A percentile compares a stretch with the other conserved stretches of the same genome.
Evolutionary conservation across 2,329 filamentous ascomycete genomes (phyloP).

Genomic region (Ophiostoma sp.): DNA sequence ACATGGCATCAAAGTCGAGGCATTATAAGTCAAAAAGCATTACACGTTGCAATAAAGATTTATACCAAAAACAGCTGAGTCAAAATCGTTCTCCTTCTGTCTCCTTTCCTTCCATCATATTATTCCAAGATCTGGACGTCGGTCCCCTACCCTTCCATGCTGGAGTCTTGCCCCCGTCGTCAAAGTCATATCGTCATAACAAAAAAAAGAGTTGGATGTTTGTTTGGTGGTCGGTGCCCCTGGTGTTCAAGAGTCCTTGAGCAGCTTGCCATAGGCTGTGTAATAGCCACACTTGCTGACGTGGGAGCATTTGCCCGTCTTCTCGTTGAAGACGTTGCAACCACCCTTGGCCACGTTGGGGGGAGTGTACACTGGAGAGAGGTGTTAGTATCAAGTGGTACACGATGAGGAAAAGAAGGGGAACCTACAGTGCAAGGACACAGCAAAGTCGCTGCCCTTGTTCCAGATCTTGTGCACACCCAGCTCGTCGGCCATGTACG

Average conservation of each 20-base stretch:
- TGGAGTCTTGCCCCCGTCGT: not conserved
- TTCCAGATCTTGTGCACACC: slow-evolving; percentile 84
- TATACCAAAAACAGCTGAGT: slow-evolving; percentile 9
- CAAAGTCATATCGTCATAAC: slow-evolving; percentile 20
- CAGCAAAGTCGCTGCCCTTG: slow-evolving; percentile 70
- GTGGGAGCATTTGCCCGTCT: slow-evolving; percentile 72
- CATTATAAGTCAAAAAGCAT: not conserved
- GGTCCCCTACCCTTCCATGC: not conserved
- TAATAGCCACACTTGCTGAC: slow-evolving; percentile 71
- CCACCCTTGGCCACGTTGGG: slow-evolving; percentile 83
- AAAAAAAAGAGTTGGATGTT: not conserved
- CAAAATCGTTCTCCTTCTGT: not conserved
- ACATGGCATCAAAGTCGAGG: not conserved
- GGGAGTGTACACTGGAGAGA: slow-evolving; percentile 69
- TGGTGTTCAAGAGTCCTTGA: slow-evolving; percentile 32
- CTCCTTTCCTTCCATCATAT: not conserved
- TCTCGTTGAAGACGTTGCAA: slow-evolving; percentile 77
- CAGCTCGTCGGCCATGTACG: slow-evolving; percentile 89
- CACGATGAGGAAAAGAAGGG: not conserved
- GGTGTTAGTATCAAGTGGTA: slow-evolving; percentile 18
- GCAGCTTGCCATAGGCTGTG: slow-evolving; percentile 59
- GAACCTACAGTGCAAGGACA: slow-evolving; percentile 73
- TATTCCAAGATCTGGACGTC: not conserved
- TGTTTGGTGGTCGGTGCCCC: not conserved
- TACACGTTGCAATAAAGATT: not conserved